Percentiles rank a stretch among this genome's conserved stretches.
Conservation (phyloP, 2,329 filamentous ascomycete species). For the Aureobasidium sp. region DNA sequence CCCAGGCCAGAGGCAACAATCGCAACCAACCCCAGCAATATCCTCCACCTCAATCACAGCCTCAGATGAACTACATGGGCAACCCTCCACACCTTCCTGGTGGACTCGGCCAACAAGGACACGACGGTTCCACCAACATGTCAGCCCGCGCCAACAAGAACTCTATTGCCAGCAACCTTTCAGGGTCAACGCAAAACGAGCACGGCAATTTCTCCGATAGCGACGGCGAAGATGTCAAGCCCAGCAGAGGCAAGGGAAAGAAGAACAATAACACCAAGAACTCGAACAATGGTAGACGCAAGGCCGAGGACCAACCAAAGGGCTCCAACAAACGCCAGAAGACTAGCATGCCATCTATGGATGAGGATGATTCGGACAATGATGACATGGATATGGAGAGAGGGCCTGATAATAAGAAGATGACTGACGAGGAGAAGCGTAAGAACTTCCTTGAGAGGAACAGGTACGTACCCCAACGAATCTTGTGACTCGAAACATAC, state of each 20-base stretch:
- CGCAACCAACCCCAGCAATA: constrained; percentile 42
- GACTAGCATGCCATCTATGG: constrained; percentile 36
- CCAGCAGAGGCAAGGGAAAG: constrained; percentile 63
- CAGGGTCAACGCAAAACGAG: constrained; percentile 35
- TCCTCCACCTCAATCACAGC: constrained; percentile 36
- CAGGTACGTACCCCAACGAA: constrained; percentile 54
- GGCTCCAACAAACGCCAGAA: constrained; percentile 74
- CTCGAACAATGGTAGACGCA: constrained; percentile 62
- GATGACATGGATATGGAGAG: constrained; percentile 43
- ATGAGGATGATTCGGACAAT: constrained; percentile 50
- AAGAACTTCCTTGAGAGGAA: constrained; percentile 98
- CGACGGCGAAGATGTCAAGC: constrained; percentile 57
- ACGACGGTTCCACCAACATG: constrained; percentile 21
- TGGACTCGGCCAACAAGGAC: constrained; percentile 34
- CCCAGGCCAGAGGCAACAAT: constrained; percentile 57
- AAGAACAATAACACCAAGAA: constrained; percentile 49
- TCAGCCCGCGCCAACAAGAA: constrained; percentile 36
- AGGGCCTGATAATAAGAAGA: constrained; percentile 62
- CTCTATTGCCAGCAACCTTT: constrained; percentile 56
- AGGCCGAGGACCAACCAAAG: constrained; percentile 62
- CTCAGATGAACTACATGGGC: constrained; percentile 31
- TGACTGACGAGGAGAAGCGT: constrained; percentile 97
- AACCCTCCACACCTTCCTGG: constrained; percentile 39
- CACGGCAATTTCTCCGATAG: constrained; percentile 67
- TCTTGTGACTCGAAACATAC: constrained; percentile 6